A percentile compares a stretch with the other conserved stretches of the same genome.
These are phyloP conservation scores for Botrytis pseudocinerea DNA, from an alignment of 2,329 filamentous ascomycete species.

Conservation along the genomic window DNA sequence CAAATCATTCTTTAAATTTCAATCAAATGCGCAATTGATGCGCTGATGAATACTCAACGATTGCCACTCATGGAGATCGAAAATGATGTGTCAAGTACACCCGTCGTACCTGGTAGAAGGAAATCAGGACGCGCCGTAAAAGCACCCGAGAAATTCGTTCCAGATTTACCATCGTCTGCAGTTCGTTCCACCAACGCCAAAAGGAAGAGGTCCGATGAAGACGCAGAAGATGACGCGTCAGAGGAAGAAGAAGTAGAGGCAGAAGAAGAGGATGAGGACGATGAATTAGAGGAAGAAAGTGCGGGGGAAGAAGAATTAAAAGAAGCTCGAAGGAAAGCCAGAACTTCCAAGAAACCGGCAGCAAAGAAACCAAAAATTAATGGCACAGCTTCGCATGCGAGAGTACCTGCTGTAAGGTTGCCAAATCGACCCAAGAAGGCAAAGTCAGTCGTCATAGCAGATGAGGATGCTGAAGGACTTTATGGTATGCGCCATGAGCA, in stretches of 20 bases:
- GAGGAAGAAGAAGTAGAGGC: conserved; percentile 52
- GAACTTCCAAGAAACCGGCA: conserved; percentile 56
- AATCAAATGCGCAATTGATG: conserved; percentile 29
- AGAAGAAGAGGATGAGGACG: conserved; percentile 45
- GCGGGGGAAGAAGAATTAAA: conserved; percentile 50
- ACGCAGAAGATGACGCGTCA: conserved; percentile 51
- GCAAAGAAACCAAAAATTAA: conserved; percentile 66
- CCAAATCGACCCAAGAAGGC: conserved; percentile 39
- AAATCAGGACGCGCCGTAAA: conserved; percentile 68
- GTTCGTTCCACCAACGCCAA: conserved; percentile 49
- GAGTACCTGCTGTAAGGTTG: conserved; percentile 51
- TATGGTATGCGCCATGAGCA: conserved; percentile 35
- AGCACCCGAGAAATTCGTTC: conserved; percentile 59
- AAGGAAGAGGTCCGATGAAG: conserved; percentile 54
- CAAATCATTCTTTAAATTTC: background rate
- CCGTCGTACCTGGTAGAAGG: conserved; percentile 55
- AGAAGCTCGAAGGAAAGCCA: conserved; percentile 42
- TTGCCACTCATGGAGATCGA: conserved; percentile 54
- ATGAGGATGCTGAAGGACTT: conserved; percentile 34
- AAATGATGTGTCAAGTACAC: conserved; percentile 55
- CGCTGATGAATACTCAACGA: conserved; percentile 46
- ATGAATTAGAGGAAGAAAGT: conserved; percentile 46
- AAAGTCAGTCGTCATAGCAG: conserved; percentile 50
- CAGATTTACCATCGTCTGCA: conserved; percentile 47
- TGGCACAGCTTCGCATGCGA: conserved; percentile 55